These are phyloP conservation scores for Asterella californica DNA, from an alignment of 225 moss, liverwort and hornwort genomes.

Conservation along the genomic window DNA sequence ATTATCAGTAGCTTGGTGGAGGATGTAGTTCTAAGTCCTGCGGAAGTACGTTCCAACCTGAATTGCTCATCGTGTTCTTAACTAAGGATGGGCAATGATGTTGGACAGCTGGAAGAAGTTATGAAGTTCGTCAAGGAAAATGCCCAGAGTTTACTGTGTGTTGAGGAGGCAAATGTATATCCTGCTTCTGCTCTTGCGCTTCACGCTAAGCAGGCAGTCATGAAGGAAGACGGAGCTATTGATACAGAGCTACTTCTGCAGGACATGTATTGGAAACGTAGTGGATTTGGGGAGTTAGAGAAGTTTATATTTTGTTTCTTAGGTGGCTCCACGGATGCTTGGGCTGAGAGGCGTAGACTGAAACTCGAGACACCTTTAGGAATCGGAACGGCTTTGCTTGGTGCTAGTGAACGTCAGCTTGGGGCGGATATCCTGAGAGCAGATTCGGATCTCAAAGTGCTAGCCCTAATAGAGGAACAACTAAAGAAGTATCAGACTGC, in stretches of 20 bases:
- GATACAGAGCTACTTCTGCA: conserved; percentile 47
- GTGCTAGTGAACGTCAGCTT: conserved; percentile 76
- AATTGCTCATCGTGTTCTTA: not conserved
- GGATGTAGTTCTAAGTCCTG: not conserved
- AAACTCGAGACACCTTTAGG: conserved; percentile 94
- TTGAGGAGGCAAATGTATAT: conserved; percentile 74
- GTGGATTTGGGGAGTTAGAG: conserved; percentile 84
- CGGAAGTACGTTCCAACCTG: not conserved
- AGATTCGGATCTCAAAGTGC: conserved; percentile 66
- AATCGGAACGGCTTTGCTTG: conserved; percentile 67
- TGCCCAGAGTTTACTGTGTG: conserved; percentile 73
- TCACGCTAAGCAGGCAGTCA: conserved; percentile 67
- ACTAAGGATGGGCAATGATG: not conserved
- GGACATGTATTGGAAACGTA: conserved; percentile 69
- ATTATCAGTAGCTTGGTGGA: not conserved
- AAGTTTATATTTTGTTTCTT: conserved; percentile 85
- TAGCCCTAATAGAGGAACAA: conserved; percentile 73
- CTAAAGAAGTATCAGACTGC: conserved; percentile 71
- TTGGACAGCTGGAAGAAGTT: conserved; percentile 71
- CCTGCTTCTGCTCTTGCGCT: conserved; percentile 91
- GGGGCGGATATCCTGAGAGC: conserved; percentile 70
- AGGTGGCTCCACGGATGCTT: conserved; percentile 76
- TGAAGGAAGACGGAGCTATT: conserved; percentile 55
- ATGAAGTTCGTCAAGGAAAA: conserved; percentile 78
- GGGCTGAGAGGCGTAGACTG: conserved; percentile 86